Evolutionary conservation across 2,329 filamentous ascomycete species (phyloP).

Genomic region (Epichloe hybrida): DNA sequence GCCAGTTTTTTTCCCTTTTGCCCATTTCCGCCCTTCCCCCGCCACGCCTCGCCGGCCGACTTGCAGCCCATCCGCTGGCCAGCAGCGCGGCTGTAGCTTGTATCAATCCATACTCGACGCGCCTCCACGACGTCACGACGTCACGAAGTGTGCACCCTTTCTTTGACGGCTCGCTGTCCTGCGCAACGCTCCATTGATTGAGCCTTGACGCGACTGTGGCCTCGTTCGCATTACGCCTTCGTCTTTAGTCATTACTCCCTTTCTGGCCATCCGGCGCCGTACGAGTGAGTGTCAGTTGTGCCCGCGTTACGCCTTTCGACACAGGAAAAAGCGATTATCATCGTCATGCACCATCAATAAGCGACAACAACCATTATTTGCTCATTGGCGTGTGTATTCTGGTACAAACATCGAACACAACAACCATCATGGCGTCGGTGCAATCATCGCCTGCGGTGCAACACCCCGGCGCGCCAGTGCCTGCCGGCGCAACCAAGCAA

Average conservation of each 20-base stretch:
- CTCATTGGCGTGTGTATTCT: conserved; percentile 13
- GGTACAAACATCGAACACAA: conserved; percentile 3
- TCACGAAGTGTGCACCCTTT: conserved; percentile 13
- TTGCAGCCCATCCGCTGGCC: conserved; percentile 1
- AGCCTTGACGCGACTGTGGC: conserved; percentile 14
- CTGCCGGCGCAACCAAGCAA: conserved; percentile 57
- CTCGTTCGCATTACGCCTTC: conserved; percentile 1
- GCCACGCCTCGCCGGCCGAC: conserved; percentile 8
- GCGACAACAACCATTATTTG: conserved; percentile 10
- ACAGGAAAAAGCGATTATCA: conserved; percentile 9
- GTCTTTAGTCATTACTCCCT: conserved; percentile 1
- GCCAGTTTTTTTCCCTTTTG: conserved; percentile 5
- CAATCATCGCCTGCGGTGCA: conserved; percentile 58
- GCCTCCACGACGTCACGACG: conserved; percentile 12
- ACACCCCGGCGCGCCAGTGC: conserved; percentile 48
- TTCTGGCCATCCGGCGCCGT: not conserved
- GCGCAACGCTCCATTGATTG: conserved; percentile 7
- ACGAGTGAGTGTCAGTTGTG: not conserved
- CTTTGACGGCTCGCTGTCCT: conserved; percentile 9
- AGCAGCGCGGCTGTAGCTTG: conserved; percentile 4
- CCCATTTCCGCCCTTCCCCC: conserved; percentile 6
- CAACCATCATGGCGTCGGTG: conserved; percentile 60
- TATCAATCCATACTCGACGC: conserved; percentile 12
- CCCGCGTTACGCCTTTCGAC: conserved; percentile 1
- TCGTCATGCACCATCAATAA: conserved; percentile 28